Conservation (phyloP, 23 red algal genomes). For the Agarophyton chilense region DNA sequence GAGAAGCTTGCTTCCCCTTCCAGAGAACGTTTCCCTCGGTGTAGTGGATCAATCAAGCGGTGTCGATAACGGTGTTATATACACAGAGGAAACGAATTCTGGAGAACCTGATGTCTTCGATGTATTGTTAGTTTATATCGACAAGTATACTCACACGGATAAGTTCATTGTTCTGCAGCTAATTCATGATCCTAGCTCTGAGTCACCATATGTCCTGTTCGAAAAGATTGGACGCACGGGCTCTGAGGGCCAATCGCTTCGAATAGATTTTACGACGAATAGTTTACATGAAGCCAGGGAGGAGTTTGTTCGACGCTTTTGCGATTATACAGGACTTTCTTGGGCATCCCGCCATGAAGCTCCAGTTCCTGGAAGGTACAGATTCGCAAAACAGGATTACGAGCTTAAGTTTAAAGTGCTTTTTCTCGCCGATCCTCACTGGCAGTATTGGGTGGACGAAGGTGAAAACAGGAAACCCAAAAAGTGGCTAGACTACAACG, state of each 20-base stretch:
- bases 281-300: slow-evolving; percentile 30
- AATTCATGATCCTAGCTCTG: slow-evolving; percentile 13
- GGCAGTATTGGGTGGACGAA: slow-evolving; percentile 85
- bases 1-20: neutral
- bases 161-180: slow-evolving; percentile 81
- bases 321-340: slow-evolving; percentile 49
- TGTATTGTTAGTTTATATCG: slow-evolving; percentile 55
- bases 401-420: slow-evolving; percentile 26
- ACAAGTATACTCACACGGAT: slow-evolving; percentile 36
- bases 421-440: slow-evolving; percentile 14
- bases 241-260: slow-evolving; percentile 54
- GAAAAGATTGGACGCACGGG: slow-evolving; percentile 63
- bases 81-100: neutral
- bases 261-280: slow-evolving; percentile 22
- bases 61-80: slow-evolving; percentile 46
- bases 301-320: slow-evolving; percentile 42
- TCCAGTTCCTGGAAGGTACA: slow-evolving; percentile 64
- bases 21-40: slow-evolving; percentile 23
- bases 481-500: slow-evolving; percentile 70
- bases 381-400: slow-evolving; percentile 49
- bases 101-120: slow-evolving; percentile 43
- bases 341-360: slow-evolving; percentile 1
- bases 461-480: slow-evolving; percentile 59
- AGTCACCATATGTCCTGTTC: slow-evolving; percentile 39
- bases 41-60: slow-evolving; percentile 57